Conservation (phyloP, 2,329 filamentous ascomycete genomes). For the Hypoxylon rubiginosum region DNA sequence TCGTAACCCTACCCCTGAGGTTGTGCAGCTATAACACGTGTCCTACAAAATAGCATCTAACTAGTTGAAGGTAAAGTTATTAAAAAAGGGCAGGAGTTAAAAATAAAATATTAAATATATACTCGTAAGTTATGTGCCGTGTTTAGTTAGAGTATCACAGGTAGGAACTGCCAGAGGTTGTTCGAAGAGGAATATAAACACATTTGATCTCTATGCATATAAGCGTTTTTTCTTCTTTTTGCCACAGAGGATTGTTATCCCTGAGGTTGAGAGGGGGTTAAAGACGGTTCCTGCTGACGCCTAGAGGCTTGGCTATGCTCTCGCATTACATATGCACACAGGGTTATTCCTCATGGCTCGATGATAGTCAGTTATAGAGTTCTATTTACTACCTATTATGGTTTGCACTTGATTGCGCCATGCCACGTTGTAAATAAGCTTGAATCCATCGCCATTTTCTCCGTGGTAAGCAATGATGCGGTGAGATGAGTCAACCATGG, state of each 20-base stretch:
- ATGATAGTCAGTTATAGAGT: neutral
- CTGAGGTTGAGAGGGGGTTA: neutral
- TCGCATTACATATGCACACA: neutral
- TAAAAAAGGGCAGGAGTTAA: too few species aligned
- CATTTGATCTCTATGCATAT: too few species aligned
- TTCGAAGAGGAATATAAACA: too few species aligned
- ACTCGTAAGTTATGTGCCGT: too few species aligned
- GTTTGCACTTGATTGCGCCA: neutral
- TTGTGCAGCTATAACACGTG: too few species aligned
- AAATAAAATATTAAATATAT: too few species aligned
- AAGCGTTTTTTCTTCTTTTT: too few species aligned
- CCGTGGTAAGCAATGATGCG: neutral
- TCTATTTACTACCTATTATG: neutral
- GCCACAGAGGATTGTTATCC: constrained; percentile 1
- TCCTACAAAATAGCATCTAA: too few species aligned
- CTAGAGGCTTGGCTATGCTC: neutral
- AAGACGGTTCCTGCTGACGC: neutral
- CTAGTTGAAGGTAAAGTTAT: too few species aligned
- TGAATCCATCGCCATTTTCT: neutral
- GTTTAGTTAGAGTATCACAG: neutral
- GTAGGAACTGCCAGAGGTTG: neutral
- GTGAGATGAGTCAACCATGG: neutral
- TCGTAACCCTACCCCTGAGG: too few species aligned
- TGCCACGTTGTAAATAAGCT: neutral
- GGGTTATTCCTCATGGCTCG: constrained; percentile 1